phyloP scores from a whole-genome alignment of 78 protist genomes.

The Mastigamoeba balamuthi region DNA sequence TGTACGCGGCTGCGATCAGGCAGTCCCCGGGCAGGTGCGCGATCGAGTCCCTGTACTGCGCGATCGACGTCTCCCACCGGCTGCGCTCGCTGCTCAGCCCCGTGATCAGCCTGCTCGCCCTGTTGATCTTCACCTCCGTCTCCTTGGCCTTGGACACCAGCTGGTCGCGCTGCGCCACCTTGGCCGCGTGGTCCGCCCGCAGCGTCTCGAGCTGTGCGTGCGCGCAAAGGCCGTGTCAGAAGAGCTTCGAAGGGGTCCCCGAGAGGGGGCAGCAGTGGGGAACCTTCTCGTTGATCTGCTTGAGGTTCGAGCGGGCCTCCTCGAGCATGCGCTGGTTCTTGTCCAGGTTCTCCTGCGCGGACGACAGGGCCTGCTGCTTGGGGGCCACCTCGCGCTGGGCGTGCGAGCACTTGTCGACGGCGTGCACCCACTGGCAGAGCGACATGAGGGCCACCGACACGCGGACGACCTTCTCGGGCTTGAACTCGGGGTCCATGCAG shows the following conservation, averaged over 20 bases:
- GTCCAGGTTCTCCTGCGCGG: conserved; percentile 4
- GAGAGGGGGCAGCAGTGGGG: no score
- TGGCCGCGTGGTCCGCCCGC: conserved; percentile 18
- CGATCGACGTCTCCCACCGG: conserved; percentile 60
- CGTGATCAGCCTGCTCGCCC: conserved; percentile 65
- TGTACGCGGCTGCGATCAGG: conserved; percentile 67
- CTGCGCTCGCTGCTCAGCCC: conserved; percentile 70
- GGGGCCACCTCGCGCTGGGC: conserved; percentile 58
- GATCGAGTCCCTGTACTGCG: background rate
- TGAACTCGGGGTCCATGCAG: conserved; percentile 10
- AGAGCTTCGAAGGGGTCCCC: no score
- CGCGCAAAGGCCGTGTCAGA: no score
- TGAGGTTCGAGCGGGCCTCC: conserved; percentile 1
- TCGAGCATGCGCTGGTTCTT: conserved; percentile 7
- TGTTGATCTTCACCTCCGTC: conserved; percentile 51
- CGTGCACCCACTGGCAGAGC: conserved; percentile 60
- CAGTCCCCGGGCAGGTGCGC: conserved; percentile 64
- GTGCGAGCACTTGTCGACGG: conserved; percentile 34
- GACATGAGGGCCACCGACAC: conserved; percentile 36
- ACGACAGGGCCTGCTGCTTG: conserved; percentile 28
- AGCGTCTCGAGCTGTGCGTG: no score
- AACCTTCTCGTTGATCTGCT: conserved; percentile 24
- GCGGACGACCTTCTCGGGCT: conserved; percentile 14
- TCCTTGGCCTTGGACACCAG: conserved; percentile 36
- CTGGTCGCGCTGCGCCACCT: conserved; percentile 12